phyloP scores from a whole-genome alignment of 2,329 filamentous ascomycete genomes.

The Claviceps humidiphila region DNA sequence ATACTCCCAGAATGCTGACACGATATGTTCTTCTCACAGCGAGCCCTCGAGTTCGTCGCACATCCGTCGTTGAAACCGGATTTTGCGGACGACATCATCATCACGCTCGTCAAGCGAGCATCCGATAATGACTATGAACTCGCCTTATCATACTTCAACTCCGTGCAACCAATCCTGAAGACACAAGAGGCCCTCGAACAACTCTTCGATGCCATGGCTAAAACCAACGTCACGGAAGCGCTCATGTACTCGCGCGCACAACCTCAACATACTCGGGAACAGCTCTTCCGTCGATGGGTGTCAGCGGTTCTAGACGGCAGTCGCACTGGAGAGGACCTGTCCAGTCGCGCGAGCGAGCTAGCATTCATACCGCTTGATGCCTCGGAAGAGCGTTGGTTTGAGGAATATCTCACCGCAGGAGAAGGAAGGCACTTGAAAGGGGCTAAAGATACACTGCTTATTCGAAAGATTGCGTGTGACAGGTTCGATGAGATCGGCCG shows the following conservation, averaged over 20 bases:
- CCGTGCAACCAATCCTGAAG: constrained; percentile 59
- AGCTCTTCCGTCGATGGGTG: constrained; percentile 55
- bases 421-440: constrained; percentile 50
- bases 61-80: constrained; percentile 69
- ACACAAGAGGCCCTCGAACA: constrained; percentile 46
- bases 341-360: constrained; percentile 52
- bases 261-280: constrained; percentile 45
- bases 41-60: constrained; percentile 61
- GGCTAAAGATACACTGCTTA: constrained; percentile 60
- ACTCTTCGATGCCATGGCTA: constrained; percentile 56
- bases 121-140: constrained; percentile 43
- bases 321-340: constrained; percentile 23
- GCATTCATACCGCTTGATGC: constrained; percentile 58
- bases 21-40: constrained; percentile 21
- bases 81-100: constrained; percentile 72
- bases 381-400: constrained; percentile 62
- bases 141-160: constrained; percentile 66
- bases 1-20: neutral
- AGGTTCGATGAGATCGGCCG: constrained; percentile 36
- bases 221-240: constrained; percentile 56
- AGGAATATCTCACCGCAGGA: constrained; percentile 51
- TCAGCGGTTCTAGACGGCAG: constrained; percentile 37
- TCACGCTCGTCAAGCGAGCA: constrained; percentile 49
- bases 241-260: constrained; percentile 59
- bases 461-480: constrained; percentile 58